Percentiles rank a stretch among this genome's conserved stretches.
Evolutionary conservation across 2,329 filamentous ascomycete genomes (phyloP).

Genomic region (Pseudogymnoascus destructans): DNA sequence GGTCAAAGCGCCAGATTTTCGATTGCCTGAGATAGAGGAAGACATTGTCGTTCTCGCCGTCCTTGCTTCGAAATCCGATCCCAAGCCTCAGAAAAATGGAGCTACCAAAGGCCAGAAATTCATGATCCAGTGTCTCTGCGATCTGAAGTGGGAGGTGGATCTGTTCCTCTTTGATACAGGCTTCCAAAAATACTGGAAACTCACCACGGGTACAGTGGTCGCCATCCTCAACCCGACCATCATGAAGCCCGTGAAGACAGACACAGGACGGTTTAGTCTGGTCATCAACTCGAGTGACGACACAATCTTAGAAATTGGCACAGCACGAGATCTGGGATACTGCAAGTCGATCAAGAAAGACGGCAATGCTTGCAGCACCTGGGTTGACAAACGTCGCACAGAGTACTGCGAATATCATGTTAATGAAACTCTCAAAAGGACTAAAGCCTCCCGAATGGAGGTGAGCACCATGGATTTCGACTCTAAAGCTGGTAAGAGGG

Average conservation of each 20-base stretch:
- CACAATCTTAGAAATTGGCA: conserved; percentile 79
- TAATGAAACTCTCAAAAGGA: conserved; percentile 64
- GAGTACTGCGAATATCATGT: conserved; percentile 90
- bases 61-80: conserved; percentile 77
- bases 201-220: conserved; percentile 80
- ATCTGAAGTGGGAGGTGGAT: conserved; percentile 82
- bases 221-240: conserved; percentile 85
- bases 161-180: conserved; percentile 85
- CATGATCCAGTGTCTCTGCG: conserved; percentile 80
- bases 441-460: conserved; percentile 56
- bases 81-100: conserved; percentile 44
- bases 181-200: conserved; percentile 86
- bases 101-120: conserved; percentile 54
- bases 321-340: conserved; percentile 71
- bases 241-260: conserved; percentile 70
- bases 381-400: conserved; percentile 81
- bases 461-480: conserved; percentile 56
- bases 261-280: conserved; percentile 74
- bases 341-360: conserved; percentile 80
- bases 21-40: conserved; percentile 67
- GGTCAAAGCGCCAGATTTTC: conserved; percentile 72
- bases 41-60: conserved; percentile 86
- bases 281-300: conserved; percentile 78
- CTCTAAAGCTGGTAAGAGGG: conserved; percentile 10
- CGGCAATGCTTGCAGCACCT: conserved; percentile 64